Percentiles rank a stretch among this genome's conserved stretches.
Evolutionary conservation across 345 rosid species (phyloP).

Genomic region (Microthlaspi erraticum): DNA sequence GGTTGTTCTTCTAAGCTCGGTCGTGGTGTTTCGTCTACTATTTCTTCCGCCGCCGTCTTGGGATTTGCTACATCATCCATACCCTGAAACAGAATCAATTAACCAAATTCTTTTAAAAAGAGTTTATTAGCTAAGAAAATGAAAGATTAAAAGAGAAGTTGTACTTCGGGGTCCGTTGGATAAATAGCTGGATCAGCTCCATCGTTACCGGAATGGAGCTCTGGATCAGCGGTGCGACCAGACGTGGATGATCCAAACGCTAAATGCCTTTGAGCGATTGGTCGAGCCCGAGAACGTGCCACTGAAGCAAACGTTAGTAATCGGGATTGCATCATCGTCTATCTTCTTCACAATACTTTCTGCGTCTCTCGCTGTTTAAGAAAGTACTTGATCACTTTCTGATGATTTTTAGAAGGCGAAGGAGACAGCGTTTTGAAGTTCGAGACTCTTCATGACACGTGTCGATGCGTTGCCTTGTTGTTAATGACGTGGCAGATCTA

Average conservation of each 20-base stretch:
- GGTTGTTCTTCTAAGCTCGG: conserved; percentile 50
- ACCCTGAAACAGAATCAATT: conserved; percentile 46
- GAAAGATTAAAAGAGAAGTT: not conserved
- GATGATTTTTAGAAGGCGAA: not conserved
- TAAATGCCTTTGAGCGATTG: conserved; percentile 31
- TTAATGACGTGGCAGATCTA: conserved; percentile 23
- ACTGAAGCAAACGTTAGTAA: conserved; percentile 46
- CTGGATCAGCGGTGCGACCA: conserved; percentile 56
- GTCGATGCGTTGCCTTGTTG: not conserved
- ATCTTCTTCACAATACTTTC: not conserved
- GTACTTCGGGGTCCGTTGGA: conserved; percentile 56
- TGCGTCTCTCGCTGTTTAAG: not conserved
- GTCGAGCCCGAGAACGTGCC: conserved; percentile 25
- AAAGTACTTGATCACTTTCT: not conserved
- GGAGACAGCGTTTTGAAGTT: conserved; percentile 1
- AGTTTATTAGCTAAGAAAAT: no score
- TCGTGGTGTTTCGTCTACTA: conserved; percentile 37
- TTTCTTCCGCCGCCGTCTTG: conserved; percentile 42
- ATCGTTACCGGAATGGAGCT: conserved; percentile 45
- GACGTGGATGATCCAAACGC: conserved; percentile 41
- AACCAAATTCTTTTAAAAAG: not conserved
- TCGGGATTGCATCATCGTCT: conserved; percentile 49
- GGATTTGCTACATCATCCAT: conserved; percentile 49
- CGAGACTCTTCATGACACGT: conserved; percentile 29
- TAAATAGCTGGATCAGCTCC: conserved; percentile 54